Base-by-base conservation (phyloP, 768 basidiomycete genomes). In the Leccinum arenicola region DNA sequence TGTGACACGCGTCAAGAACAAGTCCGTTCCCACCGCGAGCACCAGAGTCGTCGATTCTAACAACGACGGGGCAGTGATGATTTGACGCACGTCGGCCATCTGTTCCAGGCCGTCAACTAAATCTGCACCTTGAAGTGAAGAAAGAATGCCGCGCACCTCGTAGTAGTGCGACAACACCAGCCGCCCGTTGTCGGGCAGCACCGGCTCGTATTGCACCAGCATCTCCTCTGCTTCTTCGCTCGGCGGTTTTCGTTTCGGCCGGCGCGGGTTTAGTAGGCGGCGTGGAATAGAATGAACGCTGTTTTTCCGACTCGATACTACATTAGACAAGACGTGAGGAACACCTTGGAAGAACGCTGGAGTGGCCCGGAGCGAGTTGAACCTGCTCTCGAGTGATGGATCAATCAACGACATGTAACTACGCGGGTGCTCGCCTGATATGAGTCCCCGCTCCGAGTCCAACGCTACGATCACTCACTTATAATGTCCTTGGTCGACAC, bases 21-120 rank as follows among this genome's bases (percentile, higher is more conserved):
- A 78, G 74, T 98, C 96, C 8, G 95, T 79, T 5, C 96, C 95
- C 66, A 87, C 86, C 1, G 87, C 84, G 67, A 98, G 86, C 27
- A 98, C 83, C 6, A 98, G 75, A 0, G 94, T 94, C 0, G 94
- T 98, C 4, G 93, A 95, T 73, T 98, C 96, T 25, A 97, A 83
- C 3, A 92, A 80, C 1, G 95, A 86, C 0, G 95, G 91, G 0
- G 92, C 82, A 2, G 95, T 88, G 15, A 89, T 64, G 50, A 98
- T 87, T n/a, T 78, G 76, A 43, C 81, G 79, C n/a, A 85, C 79
- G 53, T 86, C 84, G 14, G 84, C 81, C 33, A 94, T 83, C 90
- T 93, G 66, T 54, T 21, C 0, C 40, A 47, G 2, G n/a, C 9
- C 29, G 10, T 69, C 21, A 57, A 21, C n/a, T 6, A 12, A 48